Evolutionary conservation across 2,329 filamentous ascomycete genomes (phyloP).

Genomic region (Camillea tinctor): DNA sequence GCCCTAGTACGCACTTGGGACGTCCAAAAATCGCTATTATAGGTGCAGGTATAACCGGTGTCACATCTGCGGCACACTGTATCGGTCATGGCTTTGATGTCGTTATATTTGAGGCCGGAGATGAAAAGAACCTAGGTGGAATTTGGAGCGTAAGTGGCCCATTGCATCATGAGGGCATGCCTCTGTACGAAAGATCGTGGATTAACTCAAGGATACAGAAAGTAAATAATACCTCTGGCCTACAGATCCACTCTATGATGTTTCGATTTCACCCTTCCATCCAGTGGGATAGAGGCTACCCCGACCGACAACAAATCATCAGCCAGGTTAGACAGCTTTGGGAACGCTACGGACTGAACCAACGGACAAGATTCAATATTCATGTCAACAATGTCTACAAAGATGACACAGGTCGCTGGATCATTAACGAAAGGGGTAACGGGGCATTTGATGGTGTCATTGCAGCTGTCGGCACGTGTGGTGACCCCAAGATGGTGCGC

Average conservation of each 20-base stretch:
- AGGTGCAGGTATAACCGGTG: conserved; percentile 69
- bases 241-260: conserved; percentile 85
- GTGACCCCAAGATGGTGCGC: conserved; percentile 70
- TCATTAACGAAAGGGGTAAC: conserved; percentile 69
- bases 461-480: conserved; percentile 76
- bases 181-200: not conserved
- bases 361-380: conserved; percentile 70
- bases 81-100: conserved; percentile 85
- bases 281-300: conserved; percentile 73
- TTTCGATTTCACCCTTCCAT: conserved; percentile 84
- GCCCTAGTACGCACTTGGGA: conserved; percentile 52
- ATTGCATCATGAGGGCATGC: not conserved
- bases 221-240: conserved; percentile 78
- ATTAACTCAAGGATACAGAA: conserved; percentile 42
- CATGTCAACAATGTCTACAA: conserved; percentile 68
- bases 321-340: conserved; percentile 70
- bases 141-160: conserved; percentile 69
- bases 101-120: conserved; percentile 72
- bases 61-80: conserved; percentile 78
- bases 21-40: conserved; percentile 68
- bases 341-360: conserved; percentile 70
- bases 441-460: conserved; percentile 79
- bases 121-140: conserved; percentile 66
- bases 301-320: conserved; percentile 72
- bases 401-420: conserved; percentile 68